Base-by-base conservation (phyloP, 148 eudicot genomes). In the Amaranthus cruentus region DNA sequence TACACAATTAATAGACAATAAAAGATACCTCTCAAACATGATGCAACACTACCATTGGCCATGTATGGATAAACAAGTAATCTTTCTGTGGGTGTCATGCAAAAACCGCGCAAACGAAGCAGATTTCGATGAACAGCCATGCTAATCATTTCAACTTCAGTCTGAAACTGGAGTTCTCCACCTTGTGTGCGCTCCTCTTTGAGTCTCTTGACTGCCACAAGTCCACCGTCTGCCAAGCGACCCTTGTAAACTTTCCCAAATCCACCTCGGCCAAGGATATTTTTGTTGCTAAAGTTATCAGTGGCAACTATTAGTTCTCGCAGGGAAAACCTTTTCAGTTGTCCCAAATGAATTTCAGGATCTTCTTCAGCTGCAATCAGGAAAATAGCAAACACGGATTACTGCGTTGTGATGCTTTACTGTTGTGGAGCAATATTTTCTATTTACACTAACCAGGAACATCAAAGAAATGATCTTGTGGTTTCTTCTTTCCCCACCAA, bases 221-320 rank as follows among this genome's bases (percentile, higher is more conserved):
- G 86, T 53, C 85, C 3, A 59, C 96, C 96, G 82, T 91, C 91
- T 6, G 93, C 87, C 81, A 91, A 73, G 5, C 93, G 83, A 18
- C 96, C 96, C 80, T 91, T 91, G 86, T 91, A 91, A 66, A 91
- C 93, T 74, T 91, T 91, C 68, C 93, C 96, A 83, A 91, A 91
- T 55, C 93, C 96, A 80, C 96, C 96, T 79, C 91, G 79, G 64
- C 96, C 96, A 21, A 91, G 84, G 76, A 91, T 87, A 68, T 88
- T 73, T 76, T 68, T 85, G 74, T 83, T 83, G 84, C 91, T 86
- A 76, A 91, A 91, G 64, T 78, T 86, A 81, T 91, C 96, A 1
- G 89, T 64, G 57, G 96, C 96, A 59, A 91, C 91, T 82, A 88
- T 93, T 47, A 91, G 80, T 75, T 91, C 96, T 60, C 93, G 87